Evolutionary conservation across 202 grass and related monocot genomes (phyloP).

Genomic region (Saccharum hybrid): DNA sequence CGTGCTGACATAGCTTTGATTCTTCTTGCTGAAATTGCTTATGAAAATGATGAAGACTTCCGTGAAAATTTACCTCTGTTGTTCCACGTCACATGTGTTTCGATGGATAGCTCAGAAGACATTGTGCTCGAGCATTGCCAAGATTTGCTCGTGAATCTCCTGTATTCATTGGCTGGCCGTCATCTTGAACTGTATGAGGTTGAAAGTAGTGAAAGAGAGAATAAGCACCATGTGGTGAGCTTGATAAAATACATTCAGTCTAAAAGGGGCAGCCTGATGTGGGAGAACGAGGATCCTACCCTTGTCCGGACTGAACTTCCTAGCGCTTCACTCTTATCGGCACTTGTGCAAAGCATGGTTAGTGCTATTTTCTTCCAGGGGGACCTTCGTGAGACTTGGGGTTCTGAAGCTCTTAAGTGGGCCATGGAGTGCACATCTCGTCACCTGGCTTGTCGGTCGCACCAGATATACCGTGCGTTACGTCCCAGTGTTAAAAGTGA

Average conservation of each 20-base stretch:
- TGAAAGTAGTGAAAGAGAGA: conserved; percentile 86
- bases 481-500: conserved; percentile 90
- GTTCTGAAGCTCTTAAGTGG: conserved; percentile 96
- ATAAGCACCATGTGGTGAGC: conserved; percentile 95
- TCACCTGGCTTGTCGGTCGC: conserved; percentile 86
- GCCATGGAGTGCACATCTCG: conserved; percentile 97
- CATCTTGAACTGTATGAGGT: conserved; percentile 97
- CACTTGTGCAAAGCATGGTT: conserved; percentile 97
- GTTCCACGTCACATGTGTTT: conserved; percentile 98
- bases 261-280: conserved; percentile 98
- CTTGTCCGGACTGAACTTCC: conserved; percentile 77
- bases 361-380: conserved; percentile 99
- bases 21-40: conserved; percentile 97
- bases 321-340: conserved; percentile 81
- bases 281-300: conserved; percentile 97
- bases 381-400: conserved; percentile 97
- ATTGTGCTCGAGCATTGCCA: conserved; percentile 98
- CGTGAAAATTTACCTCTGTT: conserved; percentile 95
- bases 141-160: conserved; percentile 94
- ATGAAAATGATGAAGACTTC: conserved; percentile 98
- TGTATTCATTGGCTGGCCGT: conserved; percentile 90
- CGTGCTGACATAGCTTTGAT: conserved; percentile 96
- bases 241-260: conserved; percentile 99
- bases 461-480: conserved; percentile 95
- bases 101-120: conserved; percentile 99